phyloP scores from a whole-genome alignment of 805 yeast species.

The Yamadazyma kitorensis region DNA sequence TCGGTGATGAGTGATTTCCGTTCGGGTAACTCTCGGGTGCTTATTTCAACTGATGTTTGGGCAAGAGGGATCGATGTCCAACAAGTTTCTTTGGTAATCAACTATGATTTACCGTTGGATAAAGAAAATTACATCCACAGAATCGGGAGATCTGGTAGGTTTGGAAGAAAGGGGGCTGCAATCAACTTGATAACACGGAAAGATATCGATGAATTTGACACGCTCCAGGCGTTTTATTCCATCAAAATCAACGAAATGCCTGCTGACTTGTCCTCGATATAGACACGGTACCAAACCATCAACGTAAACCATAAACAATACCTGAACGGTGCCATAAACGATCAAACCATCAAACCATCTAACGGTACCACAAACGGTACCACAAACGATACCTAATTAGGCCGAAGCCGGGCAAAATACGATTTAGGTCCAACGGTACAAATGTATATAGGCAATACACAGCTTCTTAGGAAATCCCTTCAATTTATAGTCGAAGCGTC shows the following conservation, averaged over 20 bases:
- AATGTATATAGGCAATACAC: no score
- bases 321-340: no score
- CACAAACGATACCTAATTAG: no score
- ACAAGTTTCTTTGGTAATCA: conserved; percentile 92
- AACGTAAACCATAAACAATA: no score
- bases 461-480: no score
- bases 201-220: conserved; percentile 73
- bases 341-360: no score
- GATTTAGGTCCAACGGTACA: no score
- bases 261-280: conserved; percentile 52
- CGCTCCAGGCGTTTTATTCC: conserved; percentile 64
- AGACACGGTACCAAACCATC: no score
- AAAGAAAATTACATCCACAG: conserved; percentile 95
- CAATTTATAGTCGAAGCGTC: no score
- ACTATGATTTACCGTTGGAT: conserved; percentile 88
- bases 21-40: conserved; percentile 87
- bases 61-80: conserved; percentile 98
- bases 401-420: no score
- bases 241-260: conserved; percentile 79
- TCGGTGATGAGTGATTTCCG: conserved; percentile 94
- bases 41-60: conserved; percentile 92
- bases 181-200: conserved; percentile 86
- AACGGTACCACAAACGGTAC: no score
- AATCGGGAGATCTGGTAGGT: conserved; percentile 98
- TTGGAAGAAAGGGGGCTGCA: conserved; percentile 98